Evolutionary conservation across 1,284 basidiomycete genomes (phyloP), one percentile per base, ranked within the genome.

Genomic region (Austroboletus niveus): DNA sequence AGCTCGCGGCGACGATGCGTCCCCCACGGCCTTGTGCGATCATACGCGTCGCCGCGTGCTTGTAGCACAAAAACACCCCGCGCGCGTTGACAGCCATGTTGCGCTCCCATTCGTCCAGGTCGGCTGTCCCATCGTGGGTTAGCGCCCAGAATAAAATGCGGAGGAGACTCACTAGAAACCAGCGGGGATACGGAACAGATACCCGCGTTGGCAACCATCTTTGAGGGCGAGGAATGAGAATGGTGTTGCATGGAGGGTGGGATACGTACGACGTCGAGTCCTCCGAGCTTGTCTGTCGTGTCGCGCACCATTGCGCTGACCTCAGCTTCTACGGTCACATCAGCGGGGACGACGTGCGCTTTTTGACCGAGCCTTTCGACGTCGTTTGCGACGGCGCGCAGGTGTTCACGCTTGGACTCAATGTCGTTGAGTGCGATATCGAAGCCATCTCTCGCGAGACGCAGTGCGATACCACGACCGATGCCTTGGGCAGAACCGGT

Each of bases 21-120:
- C 75, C 74, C 3, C 73, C 72, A 17, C 57, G 59, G 34, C 70
- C 72, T 59, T 73, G 71, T 47, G 53, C 52, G 45, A 73, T 61
- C 69, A 73, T 69, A 31, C 68, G 65, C 7, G 45, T 40, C 14
- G 69, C 72, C 4, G 69, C 71, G 11, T 69, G 61, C 52, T 68
- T 69, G 48, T 70, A 72, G 58, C 65, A 72, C 24, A 64, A 52
- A 32, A 70, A 58, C 5, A 62, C 51, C 9, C 69, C 69, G 30
- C 59, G 59, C 41, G 60, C 58, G 45, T 72, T 72, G 32, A 69
- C 54, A 4, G 50, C 43, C 51, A 68, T 53, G 3, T 62, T 17
- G 24, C 47, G 55, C n/a, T 72, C 68, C 47, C 63, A 60, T 1
- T 57, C 49, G 5, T 63, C 60, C 10, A 60, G 47, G 8, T 45